Evolutionary conservation across 305 asterid species (phyloP), one percentile per base, ranked within the genome.

Genomic region (Salvia sclarea): DNA sequence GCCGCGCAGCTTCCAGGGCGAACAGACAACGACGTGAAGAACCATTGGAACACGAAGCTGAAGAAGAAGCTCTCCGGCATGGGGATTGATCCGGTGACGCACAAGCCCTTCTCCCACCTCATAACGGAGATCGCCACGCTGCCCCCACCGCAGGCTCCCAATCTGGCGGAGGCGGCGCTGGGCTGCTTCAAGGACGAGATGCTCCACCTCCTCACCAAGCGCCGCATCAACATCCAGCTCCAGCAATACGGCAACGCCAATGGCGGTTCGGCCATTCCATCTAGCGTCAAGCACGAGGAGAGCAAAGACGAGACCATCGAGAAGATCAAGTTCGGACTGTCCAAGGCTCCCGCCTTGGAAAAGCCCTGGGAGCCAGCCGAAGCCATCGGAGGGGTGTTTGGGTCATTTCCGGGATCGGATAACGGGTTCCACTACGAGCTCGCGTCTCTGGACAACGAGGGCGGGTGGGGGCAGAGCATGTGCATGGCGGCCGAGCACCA

Each of bases 101-200:
- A 95, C 89, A 91, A 95, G 78, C 95, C 98, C 4, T 75, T 91
- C 71, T 95, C 99, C 14, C 96, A 91, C 86, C 95, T 95, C 35
- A 95, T 95, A 31, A 70, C 92, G 0, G 98, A 95, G 81, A 95
- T 95, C 10, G 95, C 98, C 48, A 91, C 95, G n/a, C 86, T 95
- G 33, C 86, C 96, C 0, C 99, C 96, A 0, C 97, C 91, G 13
- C 97, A 91, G 79, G 98, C 91, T 4, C 98, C 98, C 8, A 90
- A 84, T 64, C 66, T 95, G 68, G 99, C 99, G 0, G 99, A 95
- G 69, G 98, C 99, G 1, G 96, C 98, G 24, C 83, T 95, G 0
- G 98, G 99, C 14, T 95, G 98, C 80, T 89, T 95, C 88, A 95
- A 95, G 76, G 98, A 95, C 63, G 99, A 95, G 79, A 91, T 91